Evolutionary conservation across 257 asterid genomes (phyloP).

Genomic region (Mitragyna speciosa): DNA sequence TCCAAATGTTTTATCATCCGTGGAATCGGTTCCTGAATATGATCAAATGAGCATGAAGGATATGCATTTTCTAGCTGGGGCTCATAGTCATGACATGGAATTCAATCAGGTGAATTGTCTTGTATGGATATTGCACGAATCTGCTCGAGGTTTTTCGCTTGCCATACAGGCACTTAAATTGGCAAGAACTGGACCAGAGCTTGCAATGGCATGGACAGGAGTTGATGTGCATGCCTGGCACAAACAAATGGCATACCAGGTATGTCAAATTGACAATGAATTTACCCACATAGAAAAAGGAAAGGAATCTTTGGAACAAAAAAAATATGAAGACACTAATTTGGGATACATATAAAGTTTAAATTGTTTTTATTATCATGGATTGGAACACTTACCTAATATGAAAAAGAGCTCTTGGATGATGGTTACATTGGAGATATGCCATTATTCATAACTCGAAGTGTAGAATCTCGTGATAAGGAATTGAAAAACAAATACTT

Average conservation of each 20-base stretch:
- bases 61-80: conserved; percentile 23
- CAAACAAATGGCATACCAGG: conserved; percentile 40
- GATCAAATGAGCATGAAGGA: conserved; percentile 27
- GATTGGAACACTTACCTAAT: too few relatives aligned
- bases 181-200: conserved; percentile 45
- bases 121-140: conserved; percentile 54
- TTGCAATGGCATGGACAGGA: conserved; percentile 72
- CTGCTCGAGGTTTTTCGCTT: conserved; percentile 60
- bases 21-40: conserved; percentile 31
- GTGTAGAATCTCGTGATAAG: neutral
- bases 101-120: conserved; percentile 55
- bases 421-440: neutral
- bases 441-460: neutral
- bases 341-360: neutral
- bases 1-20: conserved; percentile 43
- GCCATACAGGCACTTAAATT: conserved; percentile 44
- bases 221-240: conserved; percentile 53
- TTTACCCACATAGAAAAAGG: neutral
- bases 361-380: too few relatives aligned
- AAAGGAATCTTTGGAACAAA: too few relatives aligned
- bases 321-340: too few relatives aligned
- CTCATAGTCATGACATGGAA: conserved; percentile 31
- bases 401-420: too few relatives aligned
- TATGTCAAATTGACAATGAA: conserved; percentile 2
- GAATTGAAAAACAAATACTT: neutral